These are phyloP conservation scores for Coelastrella sp. DNA, from an alignment of 139 green algal species.

Conservation along the genomic window DNA sequence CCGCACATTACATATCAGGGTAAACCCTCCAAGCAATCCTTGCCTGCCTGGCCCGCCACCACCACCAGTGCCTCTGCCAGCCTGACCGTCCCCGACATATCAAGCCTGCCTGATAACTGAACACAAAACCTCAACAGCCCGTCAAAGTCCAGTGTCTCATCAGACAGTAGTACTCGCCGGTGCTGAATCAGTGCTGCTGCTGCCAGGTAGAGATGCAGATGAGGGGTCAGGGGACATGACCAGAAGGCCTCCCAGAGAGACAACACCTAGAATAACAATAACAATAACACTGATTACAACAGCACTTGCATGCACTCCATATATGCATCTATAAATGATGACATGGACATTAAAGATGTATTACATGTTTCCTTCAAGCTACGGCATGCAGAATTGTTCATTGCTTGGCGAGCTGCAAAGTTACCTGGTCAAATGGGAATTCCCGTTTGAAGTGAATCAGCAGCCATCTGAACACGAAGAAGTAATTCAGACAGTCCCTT, in stretches of 20 bases:
- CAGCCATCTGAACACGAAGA: slow-evolving; percentile 95
- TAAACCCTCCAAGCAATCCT: slow-evolving; percentile 40
- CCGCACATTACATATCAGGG: not conserved
- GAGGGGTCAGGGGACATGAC: slow-evolving; percentile 64
- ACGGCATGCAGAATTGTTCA: not conserved
- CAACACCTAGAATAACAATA: slow-evolving; percentile 18
- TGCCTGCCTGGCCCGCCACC: slow-evolving; percentile 45
- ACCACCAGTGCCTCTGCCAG: slow-evolving; percentile 70
- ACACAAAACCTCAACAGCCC: slow-evolving; percentile 81
- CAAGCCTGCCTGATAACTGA: slow-evolving; percentile 70
- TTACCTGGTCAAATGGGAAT: slow-evolving; percentile 81
- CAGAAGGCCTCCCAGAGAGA: slow-evolving; percentile 92
- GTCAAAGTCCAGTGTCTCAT: slow-evolving; percentile 76
- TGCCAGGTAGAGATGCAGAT: slow-evolving; percentile 90
- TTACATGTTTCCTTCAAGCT: no score
- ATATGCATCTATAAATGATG: no score
- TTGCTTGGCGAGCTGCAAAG: no score
- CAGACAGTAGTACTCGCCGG: slow-evolving; percentile 69
- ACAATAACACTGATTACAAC: no score
- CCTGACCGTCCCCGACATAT: slow-evolving; percentile 69
- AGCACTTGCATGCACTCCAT: not conserved
- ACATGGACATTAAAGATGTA: no score
- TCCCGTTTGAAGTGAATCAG: slow-evolving; percentile 95
- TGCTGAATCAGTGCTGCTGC: slow-evolving; percentile 84
- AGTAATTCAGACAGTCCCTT: slow-evolving; percentile 83